Conservation (phyloP, 495 filamentous ascomycete genomes). For the Penicilliopsis zonata region DNA sequence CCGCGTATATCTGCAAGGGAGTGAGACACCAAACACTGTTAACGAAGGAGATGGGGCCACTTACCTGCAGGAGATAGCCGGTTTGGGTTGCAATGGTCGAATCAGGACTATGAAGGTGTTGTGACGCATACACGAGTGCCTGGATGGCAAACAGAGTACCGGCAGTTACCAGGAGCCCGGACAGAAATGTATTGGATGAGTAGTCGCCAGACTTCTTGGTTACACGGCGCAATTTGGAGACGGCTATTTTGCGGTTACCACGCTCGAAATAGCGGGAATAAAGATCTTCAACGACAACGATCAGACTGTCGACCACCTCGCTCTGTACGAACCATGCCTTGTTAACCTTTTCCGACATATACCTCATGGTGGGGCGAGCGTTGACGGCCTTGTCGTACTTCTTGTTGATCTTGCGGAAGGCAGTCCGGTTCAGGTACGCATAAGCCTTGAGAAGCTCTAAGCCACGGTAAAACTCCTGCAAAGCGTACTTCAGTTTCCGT, state of each 20-base stretch:
- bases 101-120: conserved; percentile 39
- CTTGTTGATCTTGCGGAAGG: conserved; percentile 96
- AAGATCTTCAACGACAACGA: conserved; percentile 71
- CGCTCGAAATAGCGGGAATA: conserved; percentile 88
- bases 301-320: conserved; percentile 64
- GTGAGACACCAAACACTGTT: conserved; percentile 12
- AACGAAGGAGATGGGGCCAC: conserved; percentile 7
- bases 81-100: conserved; percentile 37
- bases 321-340: conserved; percentile 83
- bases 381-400: conserved; percentile 91
- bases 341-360: conserved; percentile 88
- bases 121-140: conserved; percentile 53
- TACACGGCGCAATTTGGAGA: conserved; percentile 64
- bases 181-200: conserved; percentile 61
- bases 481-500: conserved; percentile 74
- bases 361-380: conserved; percentile 61
- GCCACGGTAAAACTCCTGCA: conserved; percentile 87
- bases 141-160: conserved; percentile 64
- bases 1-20: conserved; percentile 58
- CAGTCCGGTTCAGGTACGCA: conserved; percentile 75
- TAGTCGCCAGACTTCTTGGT: conserved; percentile 54
- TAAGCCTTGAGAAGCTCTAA: conserved; percentile 88
- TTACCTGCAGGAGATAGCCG: conserved; percentile 63
- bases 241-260: conserved; percentile 82
- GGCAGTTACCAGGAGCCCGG: conserved; percentile 65